Evolutionary conservation across 495 filamentous ascomycete species (phyloP), one percentile per base, ranked within the genome.

Genomic region (Collariella sp.): DNA sequence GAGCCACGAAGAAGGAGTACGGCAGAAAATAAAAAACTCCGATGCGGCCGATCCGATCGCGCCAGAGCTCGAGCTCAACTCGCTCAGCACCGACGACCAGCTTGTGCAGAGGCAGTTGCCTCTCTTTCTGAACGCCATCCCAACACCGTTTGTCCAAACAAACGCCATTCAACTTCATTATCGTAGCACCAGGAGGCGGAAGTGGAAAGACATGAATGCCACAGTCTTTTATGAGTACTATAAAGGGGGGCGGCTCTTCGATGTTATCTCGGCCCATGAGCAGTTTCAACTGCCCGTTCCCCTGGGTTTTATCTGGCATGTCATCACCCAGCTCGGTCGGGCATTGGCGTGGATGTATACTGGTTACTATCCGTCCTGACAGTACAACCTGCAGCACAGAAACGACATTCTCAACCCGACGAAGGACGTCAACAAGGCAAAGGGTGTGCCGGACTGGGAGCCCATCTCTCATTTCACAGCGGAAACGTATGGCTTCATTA

Each of bases 231-330:
- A 39, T 24, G 57, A 62, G 45, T 64, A 43, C n/a, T 62, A 64
- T 40, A 64, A 62, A 34, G 59, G 53, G 1, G 56, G 56, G 0
- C 35, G 22, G 7, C 40, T 64, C 1, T 1, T 0, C 9, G 31
- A 59, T 6, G 1, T 64, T 3, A 22, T 57, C 1, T 0, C 19
- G 0, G 1, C 1, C 7, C 22, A 54, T n/a, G n/a, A n/a, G n/a
- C 41, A 7, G 19, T 4, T 3, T 7, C 1, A 1, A 2, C 0
- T 0, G 20, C 0, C 13, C 3, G n/a, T 16, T 64, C 1, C 62
- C 62, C 1, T 60, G 62, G 36, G 6, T 5, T 35, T 62, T 38
- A 60, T 65, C 22, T 62, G 62, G 62, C 60, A 65, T 40, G 19
- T 55, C 7, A 44, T 62, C 18, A 46, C 57, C 13, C 45, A 60